phyloP scores from a whole-genome alignment of 768 basidiomycete species.

The Hemileccinum impolitum region DNA sequence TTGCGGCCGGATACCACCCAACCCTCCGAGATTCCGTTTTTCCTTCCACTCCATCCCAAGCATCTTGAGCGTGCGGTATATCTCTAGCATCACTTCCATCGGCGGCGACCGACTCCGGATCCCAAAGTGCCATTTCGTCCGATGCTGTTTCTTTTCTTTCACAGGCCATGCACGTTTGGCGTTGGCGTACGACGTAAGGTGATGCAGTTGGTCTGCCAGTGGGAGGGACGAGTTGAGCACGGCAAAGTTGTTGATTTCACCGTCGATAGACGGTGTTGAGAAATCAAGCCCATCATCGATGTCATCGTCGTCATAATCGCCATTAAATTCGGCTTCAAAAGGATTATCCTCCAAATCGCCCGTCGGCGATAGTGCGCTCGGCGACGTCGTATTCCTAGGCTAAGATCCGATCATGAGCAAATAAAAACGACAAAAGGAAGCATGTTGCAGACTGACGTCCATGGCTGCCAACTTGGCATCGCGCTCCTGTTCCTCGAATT shows the following conservation, averaged over 20 bases:
- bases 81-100: conserved; percentile 99
- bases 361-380: conserved; percentile 61
- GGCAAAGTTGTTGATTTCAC: conserved; percentile 64
- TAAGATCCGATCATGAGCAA: conserved; percentile 25
- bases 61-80: conserved; percentile 86
- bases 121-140: conserved; percentile 97
- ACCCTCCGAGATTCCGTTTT: conserved; percentile 73
- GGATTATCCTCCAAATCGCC: conserved; percentile 70
- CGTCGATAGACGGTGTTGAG: conserved; percentile 36
- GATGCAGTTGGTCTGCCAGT: conserved; percentile 62
- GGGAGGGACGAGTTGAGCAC: conserved; percentile 89
- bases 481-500: conserved; percentile 82
- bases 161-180: conserved; percentile 41
- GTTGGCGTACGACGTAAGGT: conserved; percentile 65
- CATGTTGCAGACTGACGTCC: conserved; percentile 59
- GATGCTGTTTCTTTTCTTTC: conserved; percentile 69
- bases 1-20: conserved; percentile 48
- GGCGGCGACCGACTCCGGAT: conserved; percentile 92
- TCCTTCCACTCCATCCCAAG: conserved; percentile 98
- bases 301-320: conserved; percentile 45
- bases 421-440: background rate
- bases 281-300: conserved; percentile 53
- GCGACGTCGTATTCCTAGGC: conserved; percentile 72
- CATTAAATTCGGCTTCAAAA: conserved; percentile 71
- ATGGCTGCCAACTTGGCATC: conserved; percentile 75